Evolutionary conservation across 768 basidiomycete species (phyloP), one percentile per base, ranked within the genome.

Genomic region (Auricularia sp.): DNA sequence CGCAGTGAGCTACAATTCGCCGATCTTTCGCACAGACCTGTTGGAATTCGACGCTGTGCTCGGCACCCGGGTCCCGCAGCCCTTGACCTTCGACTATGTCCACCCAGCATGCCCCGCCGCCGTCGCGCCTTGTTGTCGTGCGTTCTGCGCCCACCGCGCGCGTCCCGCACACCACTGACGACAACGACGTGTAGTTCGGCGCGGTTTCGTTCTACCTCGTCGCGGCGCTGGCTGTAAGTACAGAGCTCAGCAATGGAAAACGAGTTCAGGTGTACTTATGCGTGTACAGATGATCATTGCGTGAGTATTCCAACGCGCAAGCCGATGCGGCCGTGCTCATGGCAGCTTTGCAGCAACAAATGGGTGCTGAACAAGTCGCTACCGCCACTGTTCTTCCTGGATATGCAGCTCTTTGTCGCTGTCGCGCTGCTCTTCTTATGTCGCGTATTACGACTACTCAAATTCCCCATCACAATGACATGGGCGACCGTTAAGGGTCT

Each of bases 181-280:
- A 54, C 54, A 18, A 7, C 34, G 21, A 6, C 8, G 33, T 47
- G 63, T 70, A 92, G 91, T 82, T 76, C 44, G 87, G 83, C 56
- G 90, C 91, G 7, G 90, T 94, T 7, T 72, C 81, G 13, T 95
- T 95, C 76, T 95, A 95, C 73, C 83, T 95, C 64, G 83, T 93
- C n/a, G 92, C 92, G 64, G 92, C 92, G 29, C 76, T 94, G 65
- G 82, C 89, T 72, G 92, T 94, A 76, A 70, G 92, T 85, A 29
- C 29, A 29, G 29, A 29, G 29, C 39, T 34, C 14, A 47, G 24
- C 56, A 59, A 3, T 29, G 2, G 29, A 29, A 29, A 29, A 29
- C 29, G 29, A 29, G 29, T 3, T 29, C 2, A 29, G 29, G 29
- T 29, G 29, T 56, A 64, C 36, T 16, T 42, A 34, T 13, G 6